Percentiles rank a stretch among this genome's conserved stretches.
Evolutionary conservation across 129 eudicot genomes (phyloP).

Genomic region (Chrysanthemum lavandulifolium): DNA sequence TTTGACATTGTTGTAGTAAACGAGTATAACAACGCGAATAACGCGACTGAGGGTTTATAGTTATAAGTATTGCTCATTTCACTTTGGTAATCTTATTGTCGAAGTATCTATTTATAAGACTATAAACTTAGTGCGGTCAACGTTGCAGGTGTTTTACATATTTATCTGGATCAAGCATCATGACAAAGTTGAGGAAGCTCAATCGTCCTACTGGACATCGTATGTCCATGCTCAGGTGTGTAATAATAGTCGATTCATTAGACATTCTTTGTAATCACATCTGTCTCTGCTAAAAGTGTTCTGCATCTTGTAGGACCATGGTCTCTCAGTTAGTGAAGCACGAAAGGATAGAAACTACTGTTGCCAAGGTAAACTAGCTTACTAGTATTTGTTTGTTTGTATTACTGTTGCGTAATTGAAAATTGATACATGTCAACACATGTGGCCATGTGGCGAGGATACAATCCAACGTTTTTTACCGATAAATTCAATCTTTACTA

Average conservation of each 20-base stretch:
- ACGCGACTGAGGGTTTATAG: too few relatives aligned
- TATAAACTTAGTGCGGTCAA: background rate
- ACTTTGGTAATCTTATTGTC: too few relatives aligned
- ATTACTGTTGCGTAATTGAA: background rate
- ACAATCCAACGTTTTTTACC: too few relatives aligned
- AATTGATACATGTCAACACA: background rate
- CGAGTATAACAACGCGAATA: too few relatives aligned
- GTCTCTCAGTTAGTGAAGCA: slow-evolving; percentile 6
- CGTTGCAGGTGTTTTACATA: slow-evolving; percentile 21
- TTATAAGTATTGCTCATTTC: too few relatives aligned
- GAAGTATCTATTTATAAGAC: too few relatives aligned
- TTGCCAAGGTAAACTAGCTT: slow-evolving; percentile 66
- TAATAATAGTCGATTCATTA: too few relatives aligned
- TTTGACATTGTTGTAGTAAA: too few relatives aligned
- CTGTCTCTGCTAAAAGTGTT: too few relatives aligned
- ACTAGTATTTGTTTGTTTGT: background rate
- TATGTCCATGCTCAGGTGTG: slow-evolving; percentile 81
- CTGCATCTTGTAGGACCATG: background rate
- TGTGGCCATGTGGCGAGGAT: background rate
- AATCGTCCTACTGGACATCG: slow-evolving; percentile 88
- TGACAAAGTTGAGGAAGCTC: slow-evolving; percentile 92
- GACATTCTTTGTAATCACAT: too few relatives aligned
- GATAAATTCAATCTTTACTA: background rate
- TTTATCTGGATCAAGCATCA: slow-evolving; percentile 16
- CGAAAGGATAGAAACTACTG: slow-evolving; percentile 11